Percentiles rank a stretch among this genome's conserved stretches.
These are phyloP conservation scores for Diaporthe ampelina DNA, from an alignment of 2,329 filamentous ascomycete species.

Conservation along the genomic window DNA sequence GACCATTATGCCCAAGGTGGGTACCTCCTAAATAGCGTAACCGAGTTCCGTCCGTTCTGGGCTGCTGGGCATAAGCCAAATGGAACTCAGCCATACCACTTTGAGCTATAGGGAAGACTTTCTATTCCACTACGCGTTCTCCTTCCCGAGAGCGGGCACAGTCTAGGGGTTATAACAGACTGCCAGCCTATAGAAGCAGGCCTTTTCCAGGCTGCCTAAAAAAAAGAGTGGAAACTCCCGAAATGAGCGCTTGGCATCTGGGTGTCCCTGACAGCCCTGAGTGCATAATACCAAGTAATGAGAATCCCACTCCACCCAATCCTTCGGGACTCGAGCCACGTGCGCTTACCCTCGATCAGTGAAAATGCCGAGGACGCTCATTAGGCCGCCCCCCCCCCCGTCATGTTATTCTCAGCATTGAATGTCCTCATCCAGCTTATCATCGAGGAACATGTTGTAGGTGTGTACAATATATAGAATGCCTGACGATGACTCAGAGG, in stretches of 20 bases:
- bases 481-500: not conserved
- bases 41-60: not conserved
- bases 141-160: constrained; percentile 14
- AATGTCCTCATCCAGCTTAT: not conserved
- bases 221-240: constrained; percentile 25
- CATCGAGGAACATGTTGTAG: too few species aligned
- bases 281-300: constrained; percentile 6
- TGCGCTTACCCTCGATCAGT: constrained; percentile 10
- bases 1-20: not conserved
- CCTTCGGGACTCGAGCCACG: constrained; percentile 18
- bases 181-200: constrained; percentile 9
- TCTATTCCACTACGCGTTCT: constrained; percentile 6
- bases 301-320: not conserved
- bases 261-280: not conserved
- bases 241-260: constrained; percentile 23
- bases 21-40: not conserved
- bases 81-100: constrained; percentile 18
- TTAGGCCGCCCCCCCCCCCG: not conserved
- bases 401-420: not conserved
- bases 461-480: too few species aligned
- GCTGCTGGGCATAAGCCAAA: constrained; percentile 29
- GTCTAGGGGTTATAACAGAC: not conserved
- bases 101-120: not conserved
- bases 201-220: constrained; percentile 13
- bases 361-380: constrained; percentile 10